These are phyloP conservation scores for Nitzschia sp. DNA, from an alignment of 108 stramenopile genomes.

Conservation along the genomic window DNA sequence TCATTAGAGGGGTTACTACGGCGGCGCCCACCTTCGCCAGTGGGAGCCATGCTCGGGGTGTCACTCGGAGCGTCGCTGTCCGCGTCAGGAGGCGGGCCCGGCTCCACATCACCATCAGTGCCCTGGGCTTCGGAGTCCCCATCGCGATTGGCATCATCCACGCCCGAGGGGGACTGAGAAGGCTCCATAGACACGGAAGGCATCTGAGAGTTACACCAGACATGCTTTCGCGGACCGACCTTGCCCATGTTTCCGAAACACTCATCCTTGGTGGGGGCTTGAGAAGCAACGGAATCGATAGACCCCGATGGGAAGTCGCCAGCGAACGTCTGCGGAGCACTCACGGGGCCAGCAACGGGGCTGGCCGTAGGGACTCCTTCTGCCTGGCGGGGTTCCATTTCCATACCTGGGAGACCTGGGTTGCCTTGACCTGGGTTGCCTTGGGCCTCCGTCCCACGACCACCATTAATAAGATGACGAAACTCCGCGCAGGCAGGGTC, in stretches of 20 bases:
- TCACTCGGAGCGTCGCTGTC: not conserved
- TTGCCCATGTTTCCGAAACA: slow-evolving; percentile 35
- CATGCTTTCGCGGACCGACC: slow-evolving; percentile 19
- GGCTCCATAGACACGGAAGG: slow-evolving; percentile 35
- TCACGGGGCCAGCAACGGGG: no score
- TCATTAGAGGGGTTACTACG: not conserved
- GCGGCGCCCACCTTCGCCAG: not conserved
- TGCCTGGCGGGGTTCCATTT: no score
- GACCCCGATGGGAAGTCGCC: slow-evolving; percentile 15
- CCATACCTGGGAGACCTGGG: no score
- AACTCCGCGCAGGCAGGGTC: slow-evolving; percentile 24
- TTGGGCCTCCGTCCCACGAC: no score
- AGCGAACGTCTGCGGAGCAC: not conserved
- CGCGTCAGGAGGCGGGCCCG: not conserved
- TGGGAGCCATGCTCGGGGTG: slow-evolving; percentile 17
- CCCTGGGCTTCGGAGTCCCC: not conserved
- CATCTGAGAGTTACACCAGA: slow-evolving; percentile 36
- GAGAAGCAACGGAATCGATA: no score
- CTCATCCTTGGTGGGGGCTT: slow-evolving; percentile 29
- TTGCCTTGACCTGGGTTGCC: no score
- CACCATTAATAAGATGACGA: slow-evolving; percentile 8
- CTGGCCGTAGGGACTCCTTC: no score
- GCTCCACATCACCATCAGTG: not conserved
- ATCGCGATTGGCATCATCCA: not conserved
- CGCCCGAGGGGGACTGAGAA: slow-evolving; percentile 17